These are phyloP conservation scores for Sporormia fimetaria DNA, from an alignment of 495 filamentous ascomycete species.

Conservation along the genomic window DNA sequence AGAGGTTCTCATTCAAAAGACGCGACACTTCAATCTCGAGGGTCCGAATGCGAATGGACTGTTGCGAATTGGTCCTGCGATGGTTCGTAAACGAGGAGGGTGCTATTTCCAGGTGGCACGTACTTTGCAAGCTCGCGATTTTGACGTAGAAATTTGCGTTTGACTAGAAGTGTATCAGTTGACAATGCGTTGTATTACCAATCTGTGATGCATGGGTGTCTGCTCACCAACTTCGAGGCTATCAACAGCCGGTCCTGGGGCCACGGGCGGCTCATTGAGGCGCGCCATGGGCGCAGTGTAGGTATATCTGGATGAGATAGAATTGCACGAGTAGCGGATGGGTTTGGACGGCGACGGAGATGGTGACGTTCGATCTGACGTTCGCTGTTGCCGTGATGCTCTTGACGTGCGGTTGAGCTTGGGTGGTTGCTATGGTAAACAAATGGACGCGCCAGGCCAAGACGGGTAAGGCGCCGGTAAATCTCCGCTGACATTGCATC, in stretches of 20 bases:
- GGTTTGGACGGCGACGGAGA: not conserved
- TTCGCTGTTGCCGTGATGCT: slow-evolving; percentile 20
- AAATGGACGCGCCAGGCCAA: slow-evolving; percentile 8
- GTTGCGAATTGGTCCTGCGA: slow-evolving; percentile 67
- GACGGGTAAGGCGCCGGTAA: slow-evolving; percentile 3
- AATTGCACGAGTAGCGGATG: not conserved
- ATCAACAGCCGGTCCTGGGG: slow-evolving; percentile 41
- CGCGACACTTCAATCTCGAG: slow-evolving; percentile 77
- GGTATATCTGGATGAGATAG: slow-evolving; percentile 28
- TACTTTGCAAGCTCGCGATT: slow-evolving; percentile 82
- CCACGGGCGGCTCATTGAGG: slow-evolving; percentile 65
- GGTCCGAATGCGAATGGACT: slow-evolving; percentile 76
- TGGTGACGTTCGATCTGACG: slow-evolving; percentile 7
- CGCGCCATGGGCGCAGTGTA: slow-evolving; percentile 57
- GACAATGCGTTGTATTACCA: not conserved
- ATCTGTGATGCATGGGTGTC: not conserved
- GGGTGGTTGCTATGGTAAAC: slow-evolving; percentile 11
- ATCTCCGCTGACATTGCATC: slow-evolving; percentile 3
- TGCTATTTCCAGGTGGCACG: not conserved
- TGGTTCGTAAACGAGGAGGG: slow-evolving; percentile 1
- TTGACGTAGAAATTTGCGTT: slow-evolving; percentile 76
- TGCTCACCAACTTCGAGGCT: slow-evolving; percentile 67
- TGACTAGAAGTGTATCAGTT: slow-evolving; percentile 48
- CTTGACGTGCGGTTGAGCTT: not conserved
- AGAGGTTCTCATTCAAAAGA: slow-evolving; percentile 76